A percentile compares a stretch with the other conserved stretches of the same genome.
These are phyloP conservation scores for Calocera cornea DNA, from an alignment of 768 basidiomycete genomes.

Conservation along the genomic window DNA sequence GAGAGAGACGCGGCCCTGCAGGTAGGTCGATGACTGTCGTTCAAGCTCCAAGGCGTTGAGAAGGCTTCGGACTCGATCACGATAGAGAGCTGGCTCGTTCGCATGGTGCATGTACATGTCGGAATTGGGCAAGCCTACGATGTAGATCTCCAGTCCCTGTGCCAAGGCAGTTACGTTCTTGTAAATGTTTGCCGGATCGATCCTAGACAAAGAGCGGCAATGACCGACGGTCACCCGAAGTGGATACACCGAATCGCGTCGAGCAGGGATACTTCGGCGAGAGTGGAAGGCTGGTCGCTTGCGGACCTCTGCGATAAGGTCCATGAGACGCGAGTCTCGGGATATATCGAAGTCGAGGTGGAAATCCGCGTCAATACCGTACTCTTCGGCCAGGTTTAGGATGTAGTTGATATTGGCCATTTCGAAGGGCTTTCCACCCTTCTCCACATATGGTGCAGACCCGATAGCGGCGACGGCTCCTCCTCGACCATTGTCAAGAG, in stretches of 20 bases:
- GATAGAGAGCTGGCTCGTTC: neutral
- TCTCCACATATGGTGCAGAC: constrained; percentile 55
- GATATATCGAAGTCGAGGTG: constrained; percentile 53
- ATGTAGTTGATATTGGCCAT: constrained; percentile 43
- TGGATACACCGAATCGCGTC: neutral
- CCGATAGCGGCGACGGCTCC: constrained; percentile 39
- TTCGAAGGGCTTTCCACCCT: constrained; percentile 21
- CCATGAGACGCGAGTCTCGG: neutral
- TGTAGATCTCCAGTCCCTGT: neutral
- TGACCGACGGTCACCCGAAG: neutral
- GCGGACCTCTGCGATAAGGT: neutral
- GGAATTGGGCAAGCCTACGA: constrained; percentile 48
- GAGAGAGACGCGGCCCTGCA: neutral
- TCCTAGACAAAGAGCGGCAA: neutral
- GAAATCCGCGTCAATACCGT: constrained; percentile 40
- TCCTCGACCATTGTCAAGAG: neutral
- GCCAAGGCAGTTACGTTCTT: neutral
- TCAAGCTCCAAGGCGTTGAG: neutral
- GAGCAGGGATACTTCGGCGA: neutral
- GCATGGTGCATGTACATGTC: constrained; percentile 46
- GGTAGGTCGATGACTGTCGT: neutral
- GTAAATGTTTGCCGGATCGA: neutral
- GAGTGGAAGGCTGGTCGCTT: neutral
- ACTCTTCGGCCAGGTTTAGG: constrained; percentile 33
- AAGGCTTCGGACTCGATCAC: neutral